Evolutionary conservation across 23 red algal species (phyloP), one percentile per base, ranked within the genome.

Genomic region (Gracilaria gracilis): DNA sequence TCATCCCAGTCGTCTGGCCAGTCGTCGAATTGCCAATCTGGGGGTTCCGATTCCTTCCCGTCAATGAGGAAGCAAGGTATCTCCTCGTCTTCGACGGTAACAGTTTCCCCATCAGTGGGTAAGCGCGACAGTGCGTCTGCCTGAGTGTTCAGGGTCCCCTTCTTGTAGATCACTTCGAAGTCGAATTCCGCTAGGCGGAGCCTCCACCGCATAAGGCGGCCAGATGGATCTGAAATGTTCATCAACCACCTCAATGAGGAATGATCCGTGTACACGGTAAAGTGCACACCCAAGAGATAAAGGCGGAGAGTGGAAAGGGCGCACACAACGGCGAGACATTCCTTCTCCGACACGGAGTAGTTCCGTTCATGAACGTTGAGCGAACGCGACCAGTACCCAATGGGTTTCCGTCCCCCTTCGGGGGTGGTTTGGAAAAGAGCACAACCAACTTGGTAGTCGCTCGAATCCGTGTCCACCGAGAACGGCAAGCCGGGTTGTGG

Each of bases 101-200:
- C 62, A n/a, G 59, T 40, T 40, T 66, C 62, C 38, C 50, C 59
- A 28, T 28, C 14, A 53, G 25, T 66, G 14, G 31, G 11, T 17
- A 79, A 44, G 38, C 59, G 38, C 4, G 38, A 66, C 16, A 84
- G 35, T 2, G 38, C 25, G 50, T 84, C 81, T 7, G 81, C 59
- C 57, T 66, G 59, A 48, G 11, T 38, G 57, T 84, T 35, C 13
- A 46, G 25, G n/a, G 25, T 70, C 15, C 81, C 81, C 28, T 66
- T 66, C 47, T 66, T 84, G 50, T 84, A 84, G 4, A 84, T 16
- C 25, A 84, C 53, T 38, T 84, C 81, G 57, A 64, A 84, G 81
- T 66, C 62, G 53, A 84, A 84, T 70, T 84, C 81, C 29, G 50
- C 13, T 9, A 84, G 49, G 32, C 81, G 81, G 33, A 84, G 50